Percentiles rank a stretch among this genome's conserved stretches.
Conservation (phyloP, 2,329 filamentous ascomycete species). For the Paracoccidioides brasiliensis region DNA sequence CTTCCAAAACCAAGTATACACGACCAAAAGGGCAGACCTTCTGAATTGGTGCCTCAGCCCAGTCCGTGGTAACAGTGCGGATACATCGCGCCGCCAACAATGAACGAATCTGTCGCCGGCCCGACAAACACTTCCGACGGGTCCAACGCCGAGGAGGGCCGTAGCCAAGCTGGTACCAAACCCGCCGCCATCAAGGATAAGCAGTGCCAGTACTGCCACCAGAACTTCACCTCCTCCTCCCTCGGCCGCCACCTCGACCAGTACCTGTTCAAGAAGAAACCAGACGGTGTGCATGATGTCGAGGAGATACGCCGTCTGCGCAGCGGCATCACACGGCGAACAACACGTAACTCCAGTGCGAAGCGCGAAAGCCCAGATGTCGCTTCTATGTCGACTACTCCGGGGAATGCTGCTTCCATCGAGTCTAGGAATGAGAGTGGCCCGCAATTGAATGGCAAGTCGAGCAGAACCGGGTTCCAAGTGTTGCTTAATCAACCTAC, state of each 20-base stretch:
- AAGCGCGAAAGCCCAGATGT: constrained; percentile 51
- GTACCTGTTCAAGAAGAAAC: constrained; percentile 88
- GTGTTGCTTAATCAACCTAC: constrained; percentile 48
- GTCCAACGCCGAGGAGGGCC: constrained; percentile 3
- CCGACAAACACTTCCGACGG: constrained; percentile 6
- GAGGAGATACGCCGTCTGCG: constrained; percentile 76
- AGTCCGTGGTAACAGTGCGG: neutral
- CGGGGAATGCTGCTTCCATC: constrained; percentile 13
- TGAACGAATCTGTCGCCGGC: constrained; percentile 4
- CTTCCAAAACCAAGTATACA: neutral
- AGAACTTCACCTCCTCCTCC: constrained; percentile 85
- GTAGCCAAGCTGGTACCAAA: constrained; percentile 16
- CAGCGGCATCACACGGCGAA: constrained; percentile 72
- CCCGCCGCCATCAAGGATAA: constrained; percentile 62
- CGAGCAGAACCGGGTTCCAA: constrained; percentile 24
- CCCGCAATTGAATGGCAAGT: constrained; percentile 24
- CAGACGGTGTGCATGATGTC: constrained; percentile 82
- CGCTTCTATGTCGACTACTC: constrained; percentile 31
- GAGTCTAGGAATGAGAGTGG: neutral
- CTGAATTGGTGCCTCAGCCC: neutral
- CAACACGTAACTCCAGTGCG: constrained; percentile 52
- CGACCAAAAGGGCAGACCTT: neutral
- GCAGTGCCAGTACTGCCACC: constrained; percentile 73
- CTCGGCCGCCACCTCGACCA: constrained; percentile 87
- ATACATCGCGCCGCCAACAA: neutral